A percentile compares a stretch with the other conserved stretches of the same genome.
phyloP scores from a whole-genome alignment of 352 stramenopile species.

The Pythium oligandrum region DNA sequence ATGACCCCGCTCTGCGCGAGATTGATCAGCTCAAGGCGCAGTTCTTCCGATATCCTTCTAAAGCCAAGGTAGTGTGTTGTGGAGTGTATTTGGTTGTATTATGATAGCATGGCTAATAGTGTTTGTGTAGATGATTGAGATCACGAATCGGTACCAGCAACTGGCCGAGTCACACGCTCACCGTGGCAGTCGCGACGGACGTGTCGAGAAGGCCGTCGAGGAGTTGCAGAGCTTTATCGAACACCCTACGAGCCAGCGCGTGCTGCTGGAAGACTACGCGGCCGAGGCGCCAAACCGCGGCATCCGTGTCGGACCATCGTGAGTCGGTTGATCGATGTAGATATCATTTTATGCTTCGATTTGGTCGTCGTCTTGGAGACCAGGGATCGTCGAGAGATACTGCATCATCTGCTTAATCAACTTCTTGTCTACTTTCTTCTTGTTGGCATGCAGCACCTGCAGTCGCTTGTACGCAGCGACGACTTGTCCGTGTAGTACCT shows the following conservation, averaged over 20 bases:
- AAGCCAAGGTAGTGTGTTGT: constrained; percentile 34
- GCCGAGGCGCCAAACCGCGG: constrained; percentile 60
- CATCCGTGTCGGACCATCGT: constrained; percentile 60
- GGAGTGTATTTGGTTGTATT: neutral
- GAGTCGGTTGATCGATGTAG: constrained; percentile 8
- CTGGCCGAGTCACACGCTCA: constrained; percentile 67
- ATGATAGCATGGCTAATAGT: neutral
- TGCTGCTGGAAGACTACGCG: constrained; percentile 55
- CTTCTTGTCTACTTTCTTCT: constrained; percentile 80
- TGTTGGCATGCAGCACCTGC: constrained; percentile 61
- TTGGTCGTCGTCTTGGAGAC: constrained; percentile 30
- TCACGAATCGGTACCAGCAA: constrained; percentile 64
- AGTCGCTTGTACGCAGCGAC: constrained; percentile 65
- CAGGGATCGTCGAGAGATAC: constrained; percentile 69
- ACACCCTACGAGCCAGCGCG: constrained; percentile 53
- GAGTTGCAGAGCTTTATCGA: constrained; percentile 77
- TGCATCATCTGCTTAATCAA: constrained; percentile 81
- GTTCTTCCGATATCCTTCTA: constrained; percentile 70
- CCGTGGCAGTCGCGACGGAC: constrained; percentile 51
- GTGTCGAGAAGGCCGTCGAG: constrained; percentile 67
- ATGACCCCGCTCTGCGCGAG: constrained; percentile 28
- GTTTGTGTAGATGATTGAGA: constrained; percentile 61
- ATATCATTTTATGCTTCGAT: constrained; percentile 6
- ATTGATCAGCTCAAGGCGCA: constrained; percentile 51
- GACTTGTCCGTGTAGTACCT: constrained; percentile 42